phyloP scores from a whole-genome alignment of 257 asterid genomes.

The Solanum medicagineum region DNA sequence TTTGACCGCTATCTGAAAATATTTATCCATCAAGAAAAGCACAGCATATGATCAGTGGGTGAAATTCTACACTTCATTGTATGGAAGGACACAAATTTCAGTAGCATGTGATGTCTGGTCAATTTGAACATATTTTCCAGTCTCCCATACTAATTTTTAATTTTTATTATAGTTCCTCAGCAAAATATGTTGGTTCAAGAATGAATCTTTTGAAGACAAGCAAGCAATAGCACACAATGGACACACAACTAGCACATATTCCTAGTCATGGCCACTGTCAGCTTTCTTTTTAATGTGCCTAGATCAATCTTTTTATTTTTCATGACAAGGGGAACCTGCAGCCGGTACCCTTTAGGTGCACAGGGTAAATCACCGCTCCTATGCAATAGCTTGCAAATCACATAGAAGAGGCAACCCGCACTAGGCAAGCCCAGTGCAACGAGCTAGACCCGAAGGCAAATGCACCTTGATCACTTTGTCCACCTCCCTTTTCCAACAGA shows the following conservation, averaged over 20 bases:
- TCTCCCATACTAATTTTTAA: neutral
- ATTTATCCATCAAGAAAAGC: neutral
- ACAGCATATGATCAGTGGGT: neutral
- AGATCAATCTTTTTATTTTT: neutral
- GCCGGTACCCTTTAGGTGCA: too few relatives aligned
- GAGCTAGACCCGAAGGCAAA: neutral
- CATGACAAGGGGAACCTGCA: too few relatives aligned
- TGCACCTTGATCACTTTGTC: neutral
- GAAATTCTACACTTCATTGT: neutral
- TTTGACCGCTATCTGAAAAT: constrained; percentile 74
- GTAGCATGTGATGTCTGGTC: neutral
- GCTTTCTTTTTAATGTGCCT: neutral
- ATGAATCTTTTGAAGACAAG: neutral
- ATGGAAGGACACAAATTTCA: neutral
- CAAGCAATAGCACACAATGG: neutral
- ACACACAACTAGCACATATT: neutral
- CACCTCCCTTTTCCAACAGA: neutral
- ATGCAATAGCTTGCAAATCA: too few relatives aligned
- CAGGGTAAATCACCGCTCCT: too few relatives aligned
- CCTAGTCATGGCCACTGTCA: neutral
- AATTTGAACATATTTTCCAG: neutral
- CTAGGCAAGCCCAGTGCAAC: too few relatives aligned
- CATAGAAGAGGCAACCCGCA: too few relatives aligned
- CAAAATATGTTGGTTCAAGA: neutral
- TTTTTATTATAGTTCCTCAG: neutral